Evolutionary conservation across 805 yeast genomes (phyloP).

Genomic region (Kuraishia ogatae): DNA sequence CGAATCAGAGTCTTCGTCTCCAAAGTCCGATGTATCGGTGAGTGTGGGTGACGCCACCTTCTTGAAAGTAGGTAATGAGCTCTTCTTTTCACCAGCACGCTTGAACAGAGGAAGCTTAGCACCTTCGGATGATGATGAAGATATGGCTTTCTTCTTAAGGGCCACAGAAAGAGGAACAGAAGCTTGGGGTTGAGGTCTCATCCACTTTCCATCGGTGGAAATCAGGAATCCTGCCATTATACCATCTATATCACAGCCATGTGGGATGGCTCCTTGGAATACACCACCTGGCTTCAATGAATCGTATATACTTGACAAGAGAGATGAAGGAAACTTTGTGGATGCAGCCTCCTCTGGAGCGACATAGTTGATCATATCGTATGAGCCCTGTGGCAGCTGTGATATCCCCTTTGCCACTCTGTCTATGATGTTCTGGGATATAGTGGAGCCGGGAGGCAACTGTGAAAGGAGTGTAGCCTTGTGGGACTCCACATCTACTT

Average conservation of each 20-base stretch:
- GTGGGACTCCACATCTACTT: conserved; percentile 30
- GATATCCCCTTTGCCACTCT: conserved; percentile 43
- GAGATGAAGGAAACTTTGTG: conserved; percentile 36
- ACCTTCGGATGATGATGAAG: conserved; percentile 3
- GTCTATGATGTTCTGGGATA: conserved; percentile 48
- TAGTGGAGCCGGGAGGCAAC: conserved; percentile 19
- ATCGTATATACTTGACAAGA: conserved; percentile 29
- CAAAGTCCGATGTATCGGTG: conserved; percentile 36
- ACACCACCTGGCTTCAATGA: conserved; percentile 35
- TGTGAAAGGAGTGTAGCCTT: conserved; percentile 23
- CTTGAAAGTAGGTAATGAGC: conserved; percentile 21
- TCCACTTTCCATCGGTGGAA: conserved; percentile 39
- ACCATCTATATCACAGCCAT: conserved; percentile 47
- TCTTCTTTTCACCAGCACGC: conserved; percentile 1
- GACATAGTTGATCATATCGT: conserved; percentile 39
- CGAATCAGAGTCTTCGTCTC: conserved; percentile 29
- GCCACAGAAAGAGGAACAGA: conserved; percentile 25
- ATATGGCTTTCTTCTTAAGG: conserved; percentile 11
- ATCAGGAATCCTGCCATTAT: conserved; percentile 58
- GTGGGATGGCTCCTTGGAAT: conserved; percentile 45
- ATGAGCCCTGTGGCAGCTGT: conserved; percentile 25
- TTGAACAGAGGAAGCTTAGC: conserved; percentile 10
- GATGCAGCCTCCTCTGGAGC: conserved; percentile 42
- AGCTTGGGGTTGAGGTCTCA: conserved; percentile 34
- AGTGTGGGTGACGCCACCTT: conserved; percentile 24